Conservation (phyloP, 2,329 filamentous ascomycete species). For the Colletotrichum somersetense region DNA sequence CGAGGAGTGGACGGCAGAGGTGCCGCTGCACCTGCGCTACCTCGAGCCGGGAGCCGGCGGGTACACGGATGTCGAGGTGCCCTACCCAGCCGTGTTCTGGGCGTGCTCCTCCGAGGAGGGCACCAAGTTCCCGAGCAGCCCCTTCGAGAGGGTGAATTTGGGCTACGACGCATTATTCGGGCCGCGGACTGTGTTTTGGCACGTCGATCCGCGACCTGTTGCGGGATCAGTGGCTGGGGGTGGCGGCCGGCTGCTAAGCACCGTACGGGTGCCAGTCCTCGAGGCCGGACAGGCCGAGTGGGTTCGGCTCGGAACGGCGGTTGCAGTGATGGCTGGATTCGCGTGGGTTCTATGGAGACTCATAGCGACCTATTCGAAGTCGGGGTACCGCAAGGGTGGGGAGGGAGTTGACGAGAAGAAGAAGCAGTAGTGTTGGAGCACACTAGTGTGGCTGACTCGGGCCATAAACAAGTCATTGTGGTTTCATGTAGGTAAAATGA, state of each 20-base stretch:
- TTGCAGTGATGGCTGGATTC: conserved; percentile 73
- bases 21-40: conserved; percentile 91
- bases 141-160: conserved; percentile 87
- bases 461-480: neutral
- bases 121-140: conserved; percentile 78
- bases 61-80: conserved; percentile 69
- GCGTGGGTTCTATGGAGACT: conserved; percentile 77
- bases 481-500: conserved; percentile 9
- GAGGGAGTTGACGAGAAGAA: conserved; percentile 33
- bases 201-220: conserved; percentile 69
- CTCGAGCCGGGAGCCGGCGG: conserved; percentile 72
- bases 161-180: conserved; percentile 88
- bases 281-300: conserved; percentile 63
- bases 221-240: conserved; percentile 39
- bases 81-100: conserved; percentile 92
- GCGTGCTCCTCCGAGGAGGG: conserved; percentile 79
- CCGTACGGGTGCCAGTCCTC: conserved; percentile 75
- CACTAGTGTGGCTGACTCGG: too few relatives aligned
- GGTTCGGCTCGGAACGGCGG: conserved; percentile 68
- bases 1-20: conserved; percentile 71
- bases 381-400: conserved; percentile 48
- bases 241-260: conserved; percentile 61
- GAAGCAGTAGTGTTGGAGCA: conserved; percentile 20
- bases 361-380: conserved; percentile 51
- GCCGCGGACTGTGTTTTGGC: conserved; percentile 84